Evolutionary conservation across 2,329 filamentous ascomycete genomes (phyloP).

Genomic region (Ceratocystis colombiana): DNA sequence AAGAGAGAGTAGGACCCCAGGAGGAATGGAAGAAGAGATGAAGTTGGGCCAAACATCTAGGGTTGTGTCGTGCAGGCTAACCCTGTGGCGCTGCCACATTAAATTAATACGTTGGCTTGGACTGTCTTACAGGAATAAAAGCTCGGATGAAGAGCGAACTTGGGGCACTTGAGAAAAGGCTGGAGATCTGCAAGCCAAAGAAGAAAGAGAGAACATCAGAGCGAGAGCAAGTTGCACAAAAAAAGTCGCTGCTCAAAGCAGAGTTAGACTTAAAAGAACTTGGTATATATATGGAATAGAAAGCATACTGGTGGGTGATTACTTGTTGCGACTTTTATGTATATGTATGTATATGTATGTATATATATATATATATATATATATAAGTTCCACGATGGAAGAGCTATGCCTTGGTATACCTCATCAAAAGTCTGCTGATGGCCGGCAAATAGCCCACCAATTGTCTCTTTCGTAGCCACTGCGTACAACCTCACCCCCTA

Average conservation of each 20-base stretch:
- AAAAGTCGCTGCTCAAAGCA: too few relatives aligned
- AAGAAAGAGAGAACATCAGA: neutral
- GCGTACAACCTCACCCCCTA: conserved; percentile 65
- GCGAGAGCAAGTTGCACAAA: neutral
- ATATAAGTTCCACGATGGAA: neutral
- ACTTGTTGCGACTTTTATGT: neutral
- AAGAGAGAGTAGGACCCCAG: neutral
- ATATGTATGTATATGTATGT: too few relatives aligned
- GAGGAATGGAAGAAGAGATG: conserved; percentile 1
- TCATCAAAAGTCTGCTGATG: conserved; percentile 16
- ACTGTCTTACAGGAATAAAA: conserved; percentile 9
- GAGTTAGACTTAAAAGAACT: too few relatives aligned
- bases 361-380: neutral
- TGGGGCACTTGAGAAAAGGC: neutral
- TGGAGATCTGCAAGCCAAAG: neutral
- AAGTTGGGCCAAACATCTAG: conserved; percentile 1
- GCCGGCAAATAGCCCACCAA: conserved; percentile 73
- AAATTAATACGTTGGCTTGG: neutral
- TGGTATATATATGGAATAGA: too few relatives aligned
- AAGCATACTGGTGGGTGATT: too few relatives aligned
- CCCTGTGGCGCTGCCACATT: conserved; percentile 10
- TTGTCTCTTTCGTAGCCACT: conserved; percentile 94
- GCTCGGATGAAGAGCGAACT: neutral
- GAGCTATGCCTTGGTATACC: neutral
- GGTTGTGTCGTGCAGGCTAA: neutral